Conservation (phyloP, 2,329 filamentous ascomycete genomes). For the Hymenoscyphus repandus region DNA sequence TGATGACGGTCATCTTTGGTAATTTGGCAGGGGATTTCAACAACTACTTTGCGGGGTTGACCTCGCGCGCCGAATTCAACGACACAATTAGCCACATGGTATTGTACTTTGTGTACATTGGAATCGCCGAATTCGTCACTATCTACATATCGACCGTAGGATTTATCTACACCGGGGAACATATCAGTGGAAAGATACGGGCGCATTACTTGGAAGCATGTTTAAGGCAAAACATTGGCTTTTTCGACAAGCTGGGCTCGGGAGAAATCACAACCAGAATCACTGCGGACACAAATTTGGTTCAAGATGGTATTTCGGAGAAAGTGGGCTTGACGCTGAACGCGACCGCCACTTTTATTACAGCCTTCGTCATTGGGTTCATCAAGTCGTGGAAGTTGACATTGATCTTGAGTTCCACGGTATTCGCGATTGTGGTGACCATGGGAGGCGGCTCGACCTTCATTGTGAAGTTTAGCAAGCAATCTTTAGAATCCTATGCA, state of each 20-base stretch:
- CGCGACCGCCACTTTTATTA: constrained; percentile 75
- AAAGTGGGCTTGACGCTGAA: constrained; percentile 76
- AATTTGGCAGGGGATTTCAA: constrained; percentile 69
- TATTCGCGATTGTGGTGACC: constrained; percentile 69
- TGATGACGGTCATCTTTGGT: constrained; percentile 64
- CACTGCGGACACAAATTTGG: constrained; percentile 86
- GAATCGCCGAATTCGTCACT: constrained; percentile 71
- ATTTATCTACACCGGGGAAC: constrained; percentile 83
- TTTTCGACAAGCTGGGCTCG: constrained; percentile 87
- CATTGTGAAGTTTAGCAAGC: constrained; percentile 76
- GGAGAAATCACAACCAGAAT: constrained; percentile 94
- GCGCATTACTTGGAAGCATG: constrained; percentile 80
- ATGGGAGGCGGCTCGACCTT: constrained; percentile 71
- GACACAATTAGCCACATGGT: constrained; percentile 57
- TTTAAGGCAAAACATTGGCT: constrained; percentile 83
- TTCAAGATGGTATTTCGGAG: constrained; percentile 90
- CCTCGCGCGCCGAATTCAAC: constrained; percentile 52
- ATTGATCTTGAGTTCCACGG: constrained; percentile 75
- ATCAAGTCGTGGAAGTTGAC: constrained; percentile 90
- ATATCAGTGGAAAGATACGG: constrained; percentile 72
- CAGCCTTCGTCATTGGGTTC: constrained; percentile 87
- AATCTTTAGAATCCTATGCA: constrained; percentile 73
- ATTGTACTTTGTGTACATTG: constrained; percentile 82
- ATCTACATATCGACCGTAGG: constrained; percentile 80
- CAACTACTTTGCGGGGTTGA: constrained; percentile 43